Evolutionary conservation across 441 rosid genomes (phyloP), one percentile per base, ranked within the genome.

Genomic region (Euphorbia celastroides): DNA sequence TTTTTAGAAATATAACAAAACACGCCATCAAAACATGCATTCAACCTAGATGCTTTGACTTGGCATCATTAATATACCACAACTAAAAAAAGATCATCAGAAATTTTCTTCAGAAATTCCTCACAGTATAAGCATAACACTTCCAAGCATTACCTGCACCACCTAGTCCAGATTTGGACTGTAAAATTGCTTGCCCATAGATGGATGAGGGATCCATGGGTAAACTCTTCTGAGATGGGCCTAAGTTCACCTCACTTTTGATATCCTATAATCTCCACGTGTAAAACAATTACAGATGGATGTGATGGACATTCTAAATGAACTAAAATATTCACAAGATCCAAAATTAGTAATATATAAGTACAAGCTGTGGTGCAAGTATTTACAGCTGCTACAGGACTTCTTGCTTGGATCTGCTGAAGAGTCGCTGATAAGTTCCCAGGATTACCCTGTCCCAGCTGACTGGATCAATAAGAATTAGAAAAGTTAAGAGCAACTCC

Each of bases 101-200:
- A 44, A 17, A 32, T 25, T 25, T 22, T 19, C 61, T 57, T 26
- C 8, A 5, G 22, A 28, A 52, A 52, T 52, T 52, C 5, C 28
- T 52, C 28, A 52, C 23, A 8, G 57, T 28, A 27, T 57, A 57
- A 57, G 61, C 34, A 34, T 34, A 34, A 3, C 38, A 9, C 38
- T 34, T 34, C 9, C 38, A 34, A 34, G 9, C 9, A 3, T 34
- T 9, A 3, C 38, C 86, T 72, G 83, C 78, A 70, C 80, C 74
- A 66, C 78, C 74, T 66, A 78, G 67, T 67, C 85, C 84, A 46
- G 88, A 78, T 73, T 83, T 87, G 64, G 90, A 78, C 60, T 83
- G 86, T 57, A 87, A 62, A 74, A 85, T 78, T 64, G 84, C 79
- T 66, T 79, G 90, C 57, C 90, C 86, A 70, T 83, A 83, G 27